These are phyloP conservation scores for Diaporthe humulicola DNA, from an alignment of 2,329 filamentous ascomycete species.

Conservation along the genomic window DNA sequence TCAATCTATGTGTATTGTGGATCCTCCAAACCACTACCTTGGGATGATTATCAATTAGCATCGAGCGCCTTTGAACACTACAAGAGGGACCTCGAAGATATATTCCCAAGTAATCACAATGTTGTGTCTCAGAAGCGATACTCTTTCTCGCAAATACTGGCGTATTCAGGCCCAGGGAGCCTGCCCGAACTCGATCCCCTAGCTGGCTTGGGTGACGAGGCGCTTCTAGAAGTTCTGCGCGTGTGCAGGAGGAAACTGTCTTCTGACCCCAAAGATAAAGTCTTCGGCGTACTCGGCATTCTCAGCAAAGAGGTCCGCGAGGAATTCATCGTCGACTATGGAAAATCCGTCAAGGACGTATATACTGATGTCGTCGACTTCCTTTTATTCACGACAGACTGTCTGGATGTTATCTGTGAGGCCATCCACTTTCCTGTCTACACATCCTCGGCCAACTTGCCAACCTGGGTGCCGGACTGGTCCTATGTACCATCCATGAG, in stretches of 20 bases:
- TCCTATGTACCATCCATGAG: slow-evolving; percentile 46
- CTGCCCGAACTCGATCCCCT: background rate
- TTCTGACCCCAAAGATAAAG: background rate
- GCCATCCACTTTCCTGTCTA: slow-evolving; percentile 50
- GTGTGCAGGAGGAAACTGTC: background rate
- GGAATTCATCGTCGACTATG: slow-evolving; percentile 49
- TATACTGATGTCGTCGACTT: slow-evolving; percentile 51
- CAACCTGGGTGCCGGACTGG: slow-evolving; percentile 54
- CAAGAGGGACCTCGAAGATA: background rate
- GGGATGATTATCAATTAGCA: background rate
- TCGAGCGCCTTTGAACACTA: background rate
- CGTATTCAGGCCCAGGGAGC: background rate
- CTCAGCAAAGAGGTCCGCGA: background rate
- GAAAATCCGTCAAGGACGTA: slow-evolving; percentile 48
- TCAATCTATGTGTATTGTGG: background rate
- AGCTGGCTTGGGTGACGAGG: background rate
- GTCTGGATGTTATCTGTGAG: slow-evolving; percentile 52
- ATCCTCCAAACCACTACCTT: background rate
- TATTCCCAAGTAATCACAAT: background rate
- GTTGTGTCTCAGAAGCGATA: background rate
- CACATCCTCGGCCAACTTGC: slow-evolving; percentile 45
- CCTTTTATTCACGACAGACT: slow-evolving; percentile 44
- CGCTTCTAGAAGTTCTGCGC: background rate
- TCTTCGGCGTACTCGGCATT: background rate
- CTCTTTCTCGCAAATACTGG: background rate